These are phyloP conservation scores for Monosporascus cannonballus DNA, from an alignment of 2,329 filamentous ascomycete species.

Conservation along the genomic window DNA sequence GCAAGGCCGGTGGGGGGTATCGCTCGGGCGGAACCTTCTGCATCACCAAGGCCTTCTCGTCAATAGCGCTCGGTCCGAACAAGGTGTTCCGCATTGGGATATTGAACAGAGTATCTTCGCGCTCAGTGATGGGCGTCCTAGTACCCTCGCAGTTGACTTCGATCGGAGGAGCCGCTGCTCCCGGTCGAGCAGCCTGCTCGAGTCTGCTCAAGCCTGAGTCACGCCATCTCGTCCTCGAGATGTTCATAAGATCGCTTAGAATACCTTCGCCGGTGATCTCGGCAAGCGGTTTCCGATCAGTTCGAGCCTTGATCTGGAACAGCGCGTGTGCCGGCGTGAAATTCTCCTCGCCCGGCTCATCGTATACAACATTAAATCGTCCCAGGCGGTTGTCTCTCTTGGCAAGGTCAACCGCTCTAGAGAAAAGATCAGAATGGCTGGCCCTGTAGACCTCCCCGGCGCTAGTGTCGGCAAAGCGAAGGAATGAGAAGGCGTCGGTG, in stretches of 20 bases:
- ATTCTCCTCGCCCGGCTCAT: slow-evolving; percentile 53
- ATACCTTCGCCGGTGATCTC: slow-evolving; percentile 67
- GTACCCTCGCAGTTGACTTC: slow-evolving; percentile 71
- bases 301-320: slow-evolving; percentile 71
- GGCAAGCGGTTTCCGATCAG: slow-evolving; percentile 59
- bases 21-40: slow-evolving; percentile 61
- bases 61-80: slow-evolving; percentile 55
- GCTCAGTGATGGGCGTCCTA: slow-evolving; percentile 54
- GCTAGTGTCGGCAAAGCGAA: slow-evolving; percentile 78
- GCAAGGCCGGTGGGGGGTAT: slow-evolving; percentile 57
- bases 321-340: slow-evolving; percentile 71
- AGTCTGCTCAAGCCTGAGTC: slow-evolving; percentile 69
- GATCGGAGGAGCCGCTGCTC: slow-evolving; percentile 78
- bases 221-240: slow-evolving; percentile 60
- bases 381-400: slow-evolving; percentile 54
- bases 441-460: slow-evolving; percentile 64
- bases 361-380: slow-evolving; percentile 63
- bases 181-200: slow-evolving; percentile 75
- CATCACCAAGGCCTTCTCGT: slow-evolving; percentile 71
- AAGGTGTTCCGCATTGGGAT: slow-evolving; percentile 65
- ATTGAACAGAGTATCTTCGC: slow-evolving; percentile 74
- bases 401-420: slow-evolving; percentile 61
- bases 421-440: slow-evolving; percentile 65
- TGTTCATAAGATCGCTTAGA: slow-evolving; percentile 71
- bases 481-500: slow-evolving; percentile 74